Evolutionary conservation across 495 filamentous ascomycete species (phyloP).

Genomic region (Daldinia bambusicola): DNA sequence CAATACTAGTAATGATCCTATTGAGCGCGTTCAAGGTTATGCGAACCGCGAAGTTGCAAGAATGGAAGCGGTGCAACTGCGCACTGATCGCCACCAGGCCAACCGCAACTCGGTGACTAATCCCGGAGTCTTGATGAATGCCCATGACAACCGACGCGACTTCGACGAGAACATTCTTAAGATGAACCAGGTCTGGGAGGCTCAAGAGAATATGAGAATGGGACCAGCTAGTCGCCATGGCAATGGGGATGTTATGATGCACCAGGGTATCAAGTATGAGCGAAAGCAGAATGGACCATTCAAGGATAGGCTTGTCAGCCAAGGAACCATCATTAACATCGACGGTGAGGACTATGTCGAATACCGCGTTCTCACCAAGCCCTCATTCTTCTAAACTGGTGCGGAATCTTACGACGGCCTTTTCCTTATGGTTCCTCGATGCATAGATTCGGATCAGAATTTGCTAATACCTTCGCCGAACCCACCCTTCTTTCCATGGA

Average conservation of each 20-base stretch:
- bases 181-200: constrained; percentile 59
- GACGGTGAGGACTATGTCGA: constrained; percentile 69
- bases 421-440: background rate
- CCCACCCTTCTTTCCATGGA: background rate
- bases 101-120: constrained; percentile 40
- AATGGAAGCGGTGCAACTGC: constrained; percentile 54
- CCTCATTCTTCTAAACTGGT: constrained; percentile 56
- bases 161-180: constrained; percentile 57
- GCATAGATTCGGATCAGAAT: background rate
- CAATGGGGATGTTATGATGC: constrained; percentile 60
- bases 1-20: constrained; percentile 38
- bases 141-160: constrained; percentile 41
- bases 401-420: background rate
- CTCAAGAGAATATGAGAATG: constrained; percentile 56
- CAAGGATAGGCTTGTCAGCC: constrained; percentile 62
- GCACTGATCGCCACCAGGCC: constrained; percentile 52
- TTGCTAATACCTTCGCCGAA: background rate
- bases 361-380: constrained; percentile 66
- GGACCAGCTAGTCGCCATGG: constrained; percentile 38
- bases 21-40: constrained; percentile 54
- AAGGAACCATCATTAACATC: constrained; percentile 62
- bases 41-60: constrained; percentile 57
- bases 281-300: constrained; percentile 63
- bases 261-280: constrained; percentile 64
- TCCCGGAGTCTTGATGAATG: constrained; percentile 18